phyloP scores from a whole-genome alignment of 1,139 yeast species.

The Candida sp. region DNA sequence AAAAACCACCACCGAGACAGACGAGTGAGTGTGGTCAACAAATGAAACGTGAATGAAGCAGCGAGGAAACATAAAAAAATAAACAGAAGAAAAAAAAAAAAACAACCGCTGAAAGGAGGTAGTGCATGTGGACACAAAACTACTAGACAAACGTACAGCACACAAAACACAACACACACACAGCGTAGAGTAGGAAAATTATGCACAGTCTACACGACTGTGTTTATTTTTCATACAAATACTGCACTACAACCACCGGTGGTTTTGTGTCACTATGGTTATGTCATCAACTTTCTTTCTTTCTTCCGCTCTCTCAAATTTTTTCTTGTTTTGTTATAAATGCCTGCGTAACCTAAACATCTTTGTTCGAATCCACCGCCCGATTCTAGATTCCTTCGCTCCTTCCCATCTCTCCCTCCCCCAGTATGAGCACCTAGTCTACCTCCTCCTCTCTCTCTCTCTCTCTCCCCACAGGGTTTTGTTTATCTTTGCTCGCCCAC shows the following conservation, averaged over 20 bases:
- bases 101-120: neutral
- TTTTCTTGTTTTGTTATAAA: neutral
- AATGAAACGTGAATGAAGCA: neutral
- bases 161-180: neutral
- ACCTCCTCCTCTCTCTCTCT: neutral
- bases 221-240: neutral
- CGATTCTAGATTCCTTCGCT: neutral
- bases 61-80: too few species aligned
- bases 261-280: neutral
- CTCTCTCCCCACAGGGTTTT: neutral
- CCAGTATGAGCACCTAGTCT: too few species aligned
- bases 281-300: neutral
- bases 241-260: too few species aligned
- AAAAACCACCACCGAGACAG: neutral
- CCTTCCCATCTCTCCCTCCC: neutral
- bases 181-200: too few species aligned
- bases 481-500: neutral
- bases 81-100: conserved; percentile 4
- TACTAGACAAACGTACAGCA: neutral
- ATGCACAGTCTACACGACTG: neutral
- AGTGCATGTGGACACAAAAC: neutral
- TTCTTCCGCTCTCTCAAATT: neutral
- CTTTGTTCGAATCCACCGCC: neutral
- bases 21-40: too few species aligned
- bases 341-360: neutral